A percentile compares a stretch with the other conserved stretches of the same genome.
These are phyloP conservation scores for Pyrrhoderma lamaoense DNA, from an alignment of 1,284 basidiomycete genomes.

Conservation along the genomic window DNA sequence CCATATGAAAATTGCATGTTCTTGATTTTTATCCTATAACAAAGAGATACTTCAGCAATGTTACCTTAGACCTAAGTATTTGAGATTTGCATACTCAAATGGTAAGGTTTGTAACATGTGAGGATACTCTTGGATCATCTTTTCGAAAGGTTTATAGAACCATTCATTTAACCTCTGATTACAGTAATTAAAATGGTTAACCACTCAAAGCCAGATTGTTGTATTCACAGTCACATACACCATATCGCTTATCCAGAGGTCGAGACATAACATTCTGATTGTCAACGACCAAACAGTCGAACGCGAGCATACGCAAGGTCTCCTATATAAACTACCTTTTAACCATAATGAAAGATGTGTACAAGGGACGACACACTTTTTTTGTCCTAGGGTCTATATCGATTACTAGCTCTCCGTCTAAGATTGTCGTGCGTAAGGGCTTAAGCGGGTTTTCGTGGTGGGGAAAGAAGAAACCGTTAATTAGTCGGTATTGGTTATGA, in stretches of 20 bases:
- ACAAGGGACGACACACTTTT: slow-evolving; percentile 35
- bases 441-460: slow-evolving; percentile 65
- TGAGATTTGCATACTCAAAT: slow-evolving; percentile 64
- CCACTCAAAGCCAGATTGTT: neutral
- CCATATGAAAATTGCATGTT: slow-evolving; percentile 86
- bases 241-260: slow-evolving; percentile 82
- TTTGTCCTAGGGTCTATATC: slow-evolving; percentile 77
- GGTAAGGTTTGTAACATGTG: slow-evolving; percentile 60
- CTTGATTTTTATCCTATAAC: slow-evolving; percentile 75
- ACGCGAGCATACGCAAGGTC: slow-evolving; percentile 78
- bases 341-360: slow-evolving; percentile 16
- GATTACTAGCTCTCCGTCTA: slow-evolving; percentile 94
- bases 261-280: slow-evolving; percentile 82
- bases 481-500: slow-evolving; percentile 79
- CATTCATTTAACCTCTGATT: slow-evolving; percentile 73
- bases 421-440: slow-evolving; percentile 71
- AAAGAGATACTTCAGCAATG: slow-evolving; percentile 16
- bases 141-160: slow-evolving; percentile 77
- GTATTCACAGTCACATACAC: slow-evolving; percentile 46
- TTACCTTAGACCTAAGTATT: neutral
- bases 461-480: slow-evolving; percentile 80
- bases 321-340: slow-evolving; percentile 39
- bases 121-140: slow-evolving; percentile 64
- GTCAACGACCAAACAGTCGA: slow-evolving; percentile 89
- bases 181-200: neutral